Percentiles rank a stretch among this genome's conserved stretches.
phyloP scores from a whole-genome alignment of 2,329 filamentous ascomycete genomes.

The Colletotrichum filicis region DNA sequence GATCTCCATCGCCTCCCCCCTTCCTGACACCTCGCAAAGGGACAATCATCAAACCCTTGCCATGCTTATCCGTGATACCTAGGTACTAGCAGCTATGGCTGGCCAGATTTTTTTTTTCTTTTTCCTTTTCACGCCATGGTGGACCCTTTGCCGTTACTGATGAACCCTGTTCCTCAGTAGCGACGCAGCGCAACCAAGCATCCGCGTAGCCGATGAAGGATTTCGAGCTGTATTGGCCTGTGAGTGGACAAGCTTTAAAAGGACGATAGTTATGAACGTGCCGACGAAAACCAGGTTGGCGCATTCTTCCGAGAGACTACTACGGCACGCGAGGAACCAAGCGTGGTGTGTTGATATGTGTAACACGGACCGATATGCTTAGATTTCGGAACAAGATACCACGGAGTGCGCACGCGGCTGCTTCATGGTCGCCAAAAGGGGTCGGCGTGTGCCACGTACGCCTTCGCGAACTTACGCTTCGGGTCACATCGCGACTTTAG shows the following conservation, averaged over 20 bases:
- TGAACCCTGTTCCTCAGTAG: background rate
- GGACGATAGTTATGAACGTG: background rate
- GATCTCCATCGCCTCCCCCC: conserved; percentile 13
- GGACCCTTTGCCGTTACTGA: background rate
- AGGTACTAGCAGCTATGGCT: background rate
- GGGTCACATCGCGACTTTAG: background rate
- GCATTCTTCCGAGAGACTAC: background rate
- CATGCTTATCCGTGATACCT: conserved; percentile 10
- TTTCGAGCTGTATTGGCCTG: background rate
- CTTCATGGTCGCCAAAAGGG: background rate
- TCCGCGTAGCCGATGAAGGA: conserved; percentile 15
- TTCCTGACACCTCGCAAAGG: background rate
- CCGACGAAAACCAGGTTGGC: conserved; percentile 4
- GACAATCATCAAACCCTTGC: background rate
- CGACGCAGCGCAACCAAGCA: conserved; percentile 12
- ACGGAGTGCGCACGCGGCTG: background rate
- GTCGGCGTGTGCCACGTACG: background rate
- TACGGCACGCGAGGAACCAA: background rate
- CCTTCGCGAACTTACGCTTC: background rate
- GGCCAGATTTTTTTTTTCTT: background rate
- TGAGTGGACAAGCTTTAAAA: background rate
- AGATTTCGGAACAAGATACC: background rate
- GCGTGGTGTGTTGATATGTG: background rate
- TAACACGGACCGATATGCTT: background rate
- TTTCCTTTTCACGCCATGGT: background rate